Conservation (phyloP, 192 early-diverging fungal genomes). For the Entomortierella lignicola region DNA sequence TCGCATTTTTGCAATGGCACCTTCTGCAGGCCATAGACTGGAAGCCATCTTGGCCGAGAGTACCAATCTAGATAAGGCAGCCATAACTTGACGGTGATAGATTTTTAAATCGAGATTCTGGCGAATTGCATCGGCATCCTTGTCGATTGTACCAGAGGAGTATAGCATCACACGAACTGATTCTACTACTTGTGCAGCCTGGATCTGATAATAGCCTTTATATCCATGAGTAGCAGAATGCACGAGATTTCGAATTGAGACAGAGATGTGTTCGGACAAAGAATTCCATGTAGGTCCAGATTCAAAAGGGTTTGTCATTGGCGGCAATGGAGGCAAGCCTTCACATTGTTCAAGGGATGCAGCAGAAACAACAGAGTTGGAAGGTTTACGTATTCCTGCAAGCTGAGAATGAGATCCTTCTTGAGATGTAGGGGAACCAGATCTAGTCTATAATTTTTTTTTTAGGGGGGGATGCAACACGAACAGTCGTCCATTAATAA, state of each 20-base stretch:
- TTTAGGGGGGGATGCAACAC: too few species aligned
- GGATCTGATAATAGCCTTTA: slow-evolving; percentile 40
- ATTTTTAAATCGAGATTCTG: slow-evolving; percentile 72
- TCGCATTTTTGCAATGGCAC: slow-evolving; percentile 78
- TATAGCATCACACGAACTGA: slow-evolving; percentile 88
- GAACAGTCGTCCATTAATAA: background rate
- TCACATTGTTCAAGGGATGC: background rate
- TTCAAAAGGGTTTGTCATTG: slow-evolving; percentile 32
- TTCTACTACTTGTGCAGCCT: slow-evolving; percentile 66
- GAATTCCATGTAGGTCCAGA: slow-evolving; percentile 40
- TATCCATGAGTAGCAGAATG: slow-evolving; percentile 29
- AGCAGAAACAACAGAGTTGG: background rate
- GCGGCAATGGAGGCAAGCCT: slow-evolving; percentile 30
- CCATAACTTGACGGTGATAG: slow-evolving; percentile 83
- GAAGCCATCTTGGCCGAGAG: slow-evolving; percentile 85
- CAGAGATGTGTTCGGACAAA: slow-evolving; percentile 16
- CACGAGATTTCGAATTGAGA: slow-evolving; percentile 24
- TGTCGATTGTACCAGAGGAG: slow-evolving; percentile 79
- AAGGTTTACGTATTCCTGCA: slow-evolving; percentile 29
- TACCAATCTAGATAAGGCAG: slow-evolving; percentile 84
- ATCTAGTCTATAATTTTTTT: slow-evolving; percentile 31
- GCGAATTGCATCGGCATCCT: slow-evolving; percentile 73
- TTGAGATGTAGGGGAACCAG: slow-evolving; percentile 27
- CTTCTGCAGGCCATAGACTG: slow-evolving; percentile 90
- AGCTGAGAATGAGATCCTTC: slow-evolving; percentile 9